A percentile compares a stretch with the other conserved stretches of the same genome.
These are phyloP conservation scores for Myxozyma geophila DNA, from an alignment of 805 yeast species.

Conservation along the genomic window DNA sequence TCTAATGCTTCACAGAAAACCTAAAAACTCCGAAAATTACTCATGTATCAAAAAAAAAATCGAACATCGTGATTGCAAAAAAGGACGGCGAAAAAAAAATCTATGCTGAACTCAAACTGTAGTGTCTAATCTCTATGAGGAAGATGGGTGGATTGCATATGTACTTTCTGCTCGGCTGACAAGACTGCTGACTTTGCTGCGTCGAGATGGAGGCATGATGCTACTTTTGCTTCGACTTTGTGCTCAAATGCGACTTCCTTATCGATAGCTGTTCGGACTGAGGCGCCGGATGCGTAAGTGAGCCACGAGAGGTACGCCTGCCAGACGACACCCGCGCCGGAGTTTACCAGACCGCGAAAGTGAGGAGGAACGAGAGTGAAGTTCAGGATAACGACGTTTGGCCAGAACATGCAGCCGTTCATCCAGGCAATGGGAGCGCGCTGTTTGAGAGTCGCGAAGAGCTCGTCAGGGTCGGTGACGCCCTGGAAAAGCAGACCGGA, in stretches of 20 bases:
- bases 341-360: conserved; percentile 34
- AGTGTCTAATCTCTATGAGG: background rate
- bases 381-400: conserved; percentile 31
- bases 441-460: conserved; percentile 14
- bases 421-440: conserved; percentile 36
- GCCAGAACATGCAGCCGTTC: conserved; percentile 37
- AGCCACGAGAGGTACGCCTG: conserved; percentile 34
- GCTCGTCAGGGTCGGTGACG: conserved; percentile 14
- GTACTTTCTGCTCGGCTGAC: conserved; percentile 11
- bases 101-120: background rate
- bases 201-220: conserved; percentile 18
- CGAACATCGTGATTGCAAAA: background rate
- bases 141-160: background rate
- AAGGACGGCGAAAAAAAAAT: background rate
- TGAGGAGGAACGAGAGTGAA: conserved; percentile 36
- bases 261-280: conserved; percentile 25
- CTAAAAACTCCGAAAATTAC: background rate
- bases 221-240: conserved; percentile 14
- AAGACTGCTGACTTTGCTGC: conserved; percentile 15
- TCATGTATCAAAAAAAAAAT: background rate
- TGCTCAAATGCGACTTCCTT: conserved; percentile 25
- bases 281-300: conserved; percentile 21
- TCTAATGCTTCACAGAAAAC: background rate
- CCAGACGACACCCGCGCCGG: conserved; percentile 32
- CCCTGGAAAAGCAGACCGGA: conserved; percentile 30